A percentile compares a stretch with the other conserved stretches of the same genome.
Evolutionary conservation across 139 green algal species (phyloP).

Genomic region (Chlorokybus atmophyticus): DNA sequence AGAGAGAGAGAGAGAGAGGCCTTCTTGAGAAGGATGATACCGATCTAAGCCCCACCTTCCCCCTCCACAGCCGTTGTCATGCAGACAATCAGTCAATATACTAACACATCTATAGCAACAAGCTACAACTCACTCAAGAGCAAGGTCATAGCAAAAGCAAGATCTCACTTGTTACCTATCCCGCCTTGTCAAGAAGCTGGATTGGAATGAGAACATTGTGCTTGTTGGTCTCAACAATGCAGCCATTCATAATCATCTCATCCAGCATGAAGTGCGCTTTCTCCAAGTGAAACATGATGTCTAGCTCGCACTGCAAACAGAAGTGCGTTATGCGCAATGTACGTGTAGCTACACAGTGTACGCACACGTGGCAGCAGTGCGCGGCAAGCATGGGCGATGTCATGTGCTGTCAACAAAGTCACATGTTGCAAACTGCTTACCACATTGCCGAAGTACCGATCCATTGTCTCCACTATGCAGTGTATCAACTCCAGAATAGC

Average conservation of each 20-base stretch:
- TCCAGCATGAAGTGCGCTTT: constrained; percentile 79
- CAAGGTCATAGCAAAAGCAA: no score
- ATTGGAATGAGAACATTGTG: constrained; percentile 67
- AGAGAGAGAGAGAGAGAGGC: neutral
- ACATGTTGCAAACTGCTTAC: constrained; percentile 8
- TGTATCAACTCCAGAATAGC: constrained; percentile 92
- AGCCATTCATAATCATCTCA: constrained; percentile 61
- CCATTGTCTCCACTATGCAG: constrained; percentile 72
- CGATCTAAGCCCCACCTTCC: no score
- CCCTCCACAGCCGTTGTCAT: no score
- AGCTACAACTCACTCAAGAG: no score
- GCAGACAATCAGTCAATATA: no score
- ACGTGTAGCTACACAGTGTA: no score
- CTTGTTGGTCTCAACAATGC: constrained; percentile 92
- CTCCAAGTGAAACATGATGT: constrained; percentile 94
- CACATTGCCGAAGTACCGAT: constrained; percentile 73
- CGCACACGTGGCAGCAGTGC: no score
- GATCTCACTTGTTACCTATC: no score
- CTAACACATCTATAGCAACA: no score
- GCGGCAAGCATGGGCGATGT: no score
- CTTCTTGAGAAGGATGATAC: no score
- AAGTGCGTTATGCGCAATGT: neutral
- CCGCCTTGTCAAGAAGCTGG: constrained; percentile 59
- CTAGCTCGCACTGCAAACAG: constrained; percentile 54
- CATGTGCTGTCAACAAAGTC: no score